phyloP scores from a whole-genome alignment of 805 yeast species.

The Metschnikowia koreensis region DNA sequence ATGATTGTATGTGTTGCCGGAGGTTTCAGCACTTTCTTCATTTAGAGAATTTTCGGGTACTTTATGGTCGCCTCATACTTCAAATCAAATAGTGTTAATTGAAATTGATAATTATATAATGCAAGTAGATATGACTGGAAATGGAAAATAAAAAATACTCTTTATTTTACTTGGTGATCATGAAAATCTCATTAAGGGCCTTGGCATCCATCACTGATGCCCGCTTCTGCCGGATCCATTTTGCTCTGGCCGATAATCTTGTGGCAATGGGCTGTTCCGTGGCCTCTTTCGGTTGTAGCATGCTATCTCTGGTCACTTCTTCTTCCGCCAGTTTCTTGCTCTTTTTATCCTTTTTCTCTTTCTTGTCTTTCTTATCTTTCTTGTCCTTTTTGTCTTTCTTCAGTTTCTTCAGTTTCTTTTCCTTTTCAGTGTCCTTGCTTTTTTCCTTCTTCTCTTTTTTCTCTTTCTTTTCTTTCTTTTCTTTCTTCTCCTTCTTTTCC shows the following conservation, averaged over 20 bases:
- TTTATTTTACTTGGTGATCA: slow-evolving; percentile 55
- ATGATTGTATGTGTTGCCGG: slow-evolving; percentile 41
- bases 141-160: no score
- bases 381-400: slow-evolving; percentile 21
- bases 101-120: background rate
- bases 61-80: background rate
- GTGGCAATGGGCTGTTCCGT: slow-evolving; percentile 27
- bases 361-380: slow-evolving; percentile 17
- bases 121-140: background rate
- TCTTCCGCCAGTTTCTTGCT: slow-evolving; percentile 10
- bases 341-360: slow-evolving; percentile 13
- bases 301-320: slow-evolving; percentile 27
- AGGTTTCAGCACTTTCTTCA: slow-evolving; percentile 41
- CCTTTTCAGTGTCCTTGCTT: slow-evolving; percentile 21
- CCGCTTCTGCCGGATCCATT: slow-evolving; percentile 85
- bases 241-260: slow-evolving; percentile 65
- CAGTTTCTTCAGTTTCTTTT: slow-evolving; percentile 21
- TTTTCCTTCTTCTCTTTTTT: slow-evolving; percentile 34
- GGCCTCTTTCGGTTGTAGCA: slow-evolving; percentile 22
- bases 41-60: slow-evolving; percentile 1
- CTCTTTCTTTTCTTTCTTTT: slow-evolving; percentile 16
- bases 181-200: slow-evolving; percentile 88
- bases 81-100: no score
- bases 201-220: slow-evolving; percentile 89
- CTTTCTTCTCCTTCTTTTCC: slow-evolving; percentile 8